A percentile compares a stretch with the other conserved stretches of the same genome.
These are phyloP conservation scores for Kwoniella sp. DNA, from an alignment of 768 basidiomycete genomes.

Conservation along the genomic window DNA sequence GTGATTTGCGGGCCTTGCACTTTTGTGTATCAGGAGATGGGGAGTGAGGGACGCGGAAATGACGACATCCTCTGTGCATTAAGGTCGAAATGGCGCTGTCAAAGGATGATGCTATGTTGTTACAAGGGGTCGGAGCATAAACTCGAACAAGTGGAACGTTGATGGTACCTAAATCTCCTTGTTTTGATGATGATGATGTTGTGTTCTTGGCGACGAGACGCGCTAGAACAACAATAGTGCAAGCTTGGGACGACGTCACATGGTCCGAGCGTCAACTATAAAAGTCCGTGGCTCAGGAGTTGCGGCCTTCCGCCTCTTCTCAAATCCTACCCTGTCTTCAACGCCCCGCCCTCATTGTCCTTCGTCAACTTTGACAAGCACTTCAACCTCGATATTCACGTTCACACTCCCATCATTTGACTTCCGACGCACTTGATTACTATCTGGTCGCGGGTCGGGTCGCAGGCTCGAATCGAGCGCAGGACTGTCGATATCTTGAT, in stretches of 20 bases:
- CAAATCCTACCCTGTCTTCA: too few species aligned
- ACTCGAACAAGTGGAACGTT: neutral
- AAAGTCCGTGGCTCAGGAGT: neutral
- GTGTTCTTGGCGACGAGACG: neutral
- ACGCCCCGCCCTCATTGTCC: neutral
- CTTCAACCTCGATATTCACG: constrained; percentile 14
- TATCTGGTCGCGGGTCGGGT: too few species aligned
- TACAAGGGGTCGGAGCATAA: too few species aligned
- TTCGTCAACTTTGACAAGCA: constrained; percentile 14
- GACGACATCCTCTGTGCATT: neutral
- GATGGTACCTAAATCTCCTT: constrained; percentile 1
- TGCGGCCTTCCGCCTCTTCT: too few species aligned
- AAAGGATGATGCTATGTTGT: neutral
- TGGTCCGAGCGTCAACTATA: constrained; percentile 2
- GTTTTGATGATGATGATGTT: too few species aligned
- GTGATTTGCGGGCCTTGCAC: too few species aligned
- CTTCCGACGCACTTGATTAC: neutral
- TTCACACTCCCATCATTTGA: constrained; percentile 2
- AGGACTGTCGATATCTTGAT: neutral
- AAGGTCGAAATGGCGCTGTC: neutral
- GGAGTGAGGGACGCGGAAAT: neutral
- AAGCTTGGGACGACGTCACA: constrained; percentile 3
- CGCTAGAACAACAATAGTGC: too few species aligned
- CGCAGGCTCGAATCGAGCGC: neutral
- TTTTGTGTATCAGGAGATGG: too few species aligned